Conservation (phyloP, 164 flowering plant species). For the Platanus orientalis region DNA sequence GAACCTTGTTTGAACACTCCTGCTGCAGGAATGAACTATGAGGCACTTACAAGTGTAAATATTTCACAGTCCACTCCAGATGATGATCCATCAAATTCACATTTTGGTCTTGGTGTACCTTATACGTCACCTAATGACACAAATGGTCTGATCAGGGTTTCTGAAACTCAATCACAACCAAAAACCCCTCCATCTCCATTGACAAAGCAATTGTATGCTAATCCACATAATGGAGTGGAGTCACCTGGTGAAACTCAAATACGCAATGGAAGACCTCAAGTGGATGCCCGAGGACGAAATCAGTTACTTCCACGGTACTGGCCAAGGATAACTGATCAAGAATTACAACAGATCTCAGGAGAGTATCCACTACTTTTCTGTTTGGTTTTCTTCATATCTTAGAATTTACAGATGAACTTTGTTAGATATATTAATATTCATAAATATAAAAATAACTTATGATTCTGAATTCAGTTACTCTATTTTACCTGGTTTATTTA, state of each 20-base stretch:
- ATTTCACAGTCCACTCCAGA: conserved; percentile 30
- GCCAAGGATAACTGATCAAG: conserved; percentile 67
- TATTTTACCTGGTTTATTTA: too few relatives aligned
- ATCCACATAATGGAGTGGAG: conserved; percentile 36
- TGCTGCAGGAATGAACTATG: conserved; percentile 24
- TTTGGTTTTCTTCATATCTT: too few relatives aligned
- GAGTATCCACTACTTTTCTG: conserved; percentile 75
- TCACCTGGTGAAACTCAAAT: conserved; percentile 44
- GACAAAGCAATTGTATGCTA: conserved; percentile 34
- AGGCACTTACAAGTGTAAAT: conserved; percentile 31
- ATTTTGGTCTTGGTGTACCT: conserved; percentile 33
- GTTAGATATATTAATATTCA: too few relatives aligned
- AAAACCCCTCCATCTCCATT: conserved; percentile 31
- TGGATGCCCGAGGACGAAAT: conserved; percentile 47
- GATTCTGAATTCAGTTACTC: too few relatives aligned
- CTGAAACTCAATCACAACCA: conserved; percentile 35
- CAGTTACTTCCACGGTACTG: conserved; percentile 67
- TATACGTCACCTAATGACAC: conserved; percentile 33
- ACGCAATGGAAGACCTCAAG: conserved; percentile 50
- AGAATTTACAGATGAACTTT: too few relatives aligned
- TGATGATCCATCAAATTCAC: conserved; percentile 42
- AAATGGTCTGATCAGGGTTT: conserved; percentile 30
- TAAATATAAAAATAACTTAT: too few relatives aligned
- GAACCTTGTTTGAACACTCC: conserved; percentile 20
- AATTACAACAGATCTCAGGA: conserved; percentile 63